Evolutionary conservation across 805 yeast genomes (phyloP), one percentile per base, ranked within the genome.

Genomic region (Zygosaccharomyces siamensis): DNA sequence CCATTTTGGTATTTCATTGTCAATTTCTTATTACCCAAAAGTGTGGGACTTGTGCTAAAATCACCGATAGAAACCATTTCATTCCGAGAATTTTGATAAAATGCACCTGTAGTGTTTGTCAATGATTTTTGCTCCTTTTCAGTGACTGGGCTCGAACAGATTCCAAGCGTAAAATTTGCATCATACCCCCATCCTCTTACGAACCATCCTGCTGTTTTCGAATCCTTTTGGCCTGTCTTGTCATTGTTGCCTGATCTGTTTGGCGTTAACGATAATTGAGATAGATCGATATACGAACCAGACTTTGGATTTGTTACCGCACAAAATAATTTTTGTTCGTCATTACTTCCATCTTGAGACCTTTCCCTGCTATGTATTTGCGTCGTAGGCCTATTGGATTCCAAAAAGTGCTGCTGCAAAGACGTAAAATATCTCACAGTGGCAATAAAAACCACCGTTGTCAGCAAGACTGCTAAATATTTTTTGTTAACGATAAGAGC

Each of bases 1-100:
- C 96, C 96, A 59, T 80, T 77, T 33, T 71, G 75, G 65, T 89
- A 89, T 37, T 82, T 83, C 53, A 89, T 63, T 1, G 84, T 77
- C 50, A 89, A 61, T 59, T 85, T 85, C 48, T 81, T 76, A 39
- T 42, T 53, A 3, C 95, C 95, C 51, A 87, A 71, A 58, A 86
- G 82, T 18, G 71, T 72, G 3, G 95, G 95, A 10, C 70, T 68
- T 1, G 82, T 72, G 12, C 80, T 72, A 53, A 71, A 78, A 52
- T 80, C 75, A 3, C 95, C 95, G 49, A 83, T 78, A 18, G 85
- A 80, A 6, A 70, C 64, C 27, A 52, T 52, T 20, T 48, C 33
- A 7, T 48, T 45, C 8, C 39, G 39, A 5, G 21, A 33, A 52
- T 78, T 80, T 7, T 74, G 71, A 61, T 78, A 85, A 56, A 62